phyloP scores from a whole-genome alignment of 768 basidiomycete species.

The Tylopilus rubrobrunneus region DNA sequence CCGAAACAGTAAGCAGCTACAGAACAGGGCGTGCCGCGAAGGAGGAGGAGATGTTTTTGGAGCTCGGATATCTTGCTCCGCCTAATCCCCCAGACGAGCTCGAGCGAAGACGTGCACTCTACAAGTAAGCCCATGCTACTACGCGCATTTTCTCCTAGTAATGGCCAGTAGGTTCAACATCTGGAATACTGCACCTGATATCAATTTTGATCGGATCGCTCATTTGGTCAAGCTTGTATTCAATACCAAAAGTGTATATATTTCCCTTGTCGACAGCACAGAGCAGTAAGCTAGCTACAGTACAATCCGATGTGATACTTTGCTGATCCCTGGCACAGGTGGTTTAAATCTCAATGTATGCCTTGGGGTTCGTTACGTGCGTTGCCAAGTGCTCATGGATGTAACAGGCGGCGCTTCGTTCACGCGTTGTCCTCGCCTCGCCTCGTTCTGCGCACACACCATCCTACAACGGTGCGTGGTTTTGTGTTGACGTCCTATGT shows the following conservation, averaged over 20 bases:
- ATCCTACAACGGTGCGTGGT: conserved; percentile 66
- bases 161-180: conserved; percentile 73
- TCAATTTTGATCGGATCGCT: conserved; percentile 91
- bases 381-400: not conserved
- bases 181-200: conserved; percentile 79
- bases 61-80: conserved; percentile 68
- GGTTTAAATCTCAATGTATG: conserved; percentile 88
- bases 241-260: conserved; percentile 78
- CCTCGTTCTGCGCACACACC: conserved; percentile 80
- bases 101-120: conserved; percentile 77
- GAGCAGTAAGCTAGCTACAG: conserved; percentile 58
- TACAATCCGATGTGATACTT: not conserved
- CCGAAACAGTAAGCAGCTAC: conserved; percentile 31
- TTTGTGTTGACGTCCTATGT: not conserved
- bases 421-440: conserved; percentile 46
- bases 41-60: conserved; percentile 64
- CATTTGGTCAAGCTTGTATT: conserved; percentile 93
- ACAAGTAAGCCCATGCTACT: conserved; percentile 53
- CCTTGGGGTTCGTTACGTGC: conserved; percentile 1
- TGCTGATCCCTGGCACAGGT: conserved; percentile 40
- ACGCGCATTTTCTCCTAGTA: not conserved
- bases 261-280: conserved; percentile 79
- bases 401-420: conserved; percentile 43
- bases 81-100: conserved; percentile 84
- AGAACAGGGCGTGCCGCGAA: conserved; percentile 51